These are phyloP conservation scores for Emmonsia crescens DNA, from an alignment of 2,329 filamentous ascomycete genomes.

Conservation along the genomic window DNA sequence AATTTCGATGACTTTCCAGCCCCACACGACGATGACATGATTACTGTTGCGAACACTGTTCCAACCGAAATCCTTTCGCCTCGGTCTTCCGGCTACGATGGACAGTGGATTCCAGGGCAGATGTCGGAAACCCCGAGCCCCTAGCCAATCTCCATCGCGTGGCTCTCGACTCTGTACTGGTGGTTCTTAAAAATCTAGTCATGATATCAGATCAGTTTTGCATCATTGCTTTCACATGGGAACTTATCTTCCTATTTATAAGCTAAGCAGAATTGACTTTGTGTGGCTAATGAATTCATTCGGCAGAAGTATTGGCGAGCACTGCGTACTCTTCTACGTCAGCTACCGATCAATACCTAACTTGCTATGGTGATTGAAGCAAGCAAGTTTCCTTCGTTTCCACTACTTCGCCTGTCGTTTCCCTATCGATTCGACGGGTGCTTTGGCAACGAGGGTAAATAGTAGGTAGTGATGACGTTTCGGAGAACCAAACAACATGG, in stretches of 20 bases:
- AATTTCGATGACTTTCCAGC: background rate
- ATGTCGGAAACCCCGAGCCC: slow-evolving; percentile 3
- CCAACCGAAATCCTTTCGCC: slow-evolving; percentile 13
- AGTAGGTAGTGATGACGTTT: background rate
- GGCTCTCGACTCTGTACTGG: background rate
- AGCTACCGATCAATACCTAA: background rate
- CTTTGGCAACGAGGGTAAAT: background rate
- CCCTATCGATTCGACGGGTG: background rate
- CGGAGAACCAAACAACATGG: background rate
- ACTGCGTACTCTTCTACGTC: background rate
- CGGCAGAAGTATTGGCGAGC: background rate
- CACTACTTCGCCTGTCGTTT: background rate
- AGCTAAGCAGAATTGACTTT: background rate
- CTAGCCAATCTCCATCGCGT: background rate
- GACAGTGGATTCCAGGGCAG: background rate
- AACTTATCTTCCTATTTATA: background rate
- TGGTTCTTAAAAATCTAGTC: background rate
- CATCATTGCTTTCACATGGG: background rate
- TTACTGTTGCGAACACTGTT: slow-evolving; percentile 12
- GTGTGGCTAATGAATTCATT: background rate
- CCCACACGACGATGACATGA: slow-evolving; percentile 8
- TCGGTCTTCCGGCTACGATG: slow-evolving; percentile 2
- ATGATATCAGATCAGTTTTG: background rate
- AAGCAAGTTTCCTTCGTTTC: background rate
- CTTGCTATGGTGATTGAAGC: background rate